Base-by-base conservation (phyloP, 371 early-diverging fungal genomes). In the Mucor lusitanicus region DNA sequence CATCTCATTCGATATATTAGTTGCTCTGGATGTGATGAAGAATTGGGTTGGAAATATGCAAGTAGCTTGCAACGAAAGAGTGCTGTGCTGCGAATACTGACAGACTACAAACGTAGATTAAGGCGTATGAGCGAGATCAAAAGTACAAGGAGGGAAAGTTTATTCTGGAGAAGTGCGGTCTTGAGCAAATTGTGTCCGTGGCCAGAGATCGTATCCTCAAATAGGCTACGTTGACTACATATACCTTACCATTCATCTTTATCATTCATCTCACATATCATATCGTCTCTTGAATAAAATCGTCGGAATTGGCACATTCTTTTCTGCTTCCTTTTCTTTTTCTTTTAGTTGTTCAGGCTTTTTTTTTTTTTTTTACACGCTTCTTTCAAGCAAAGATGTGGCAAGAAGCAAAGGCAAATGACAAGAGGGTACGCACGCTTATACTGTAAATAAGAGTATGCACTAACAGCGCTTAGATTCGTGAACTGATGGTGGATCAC, bases 111-210 rank as follows among this genome's bases (percentile, higher is more conserved):
- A 57, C n/a, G 57, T 48, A 83, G 85, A 71, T 82, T 37, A 80
- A 85, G 53, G 90, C 92, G 11, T 88, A 78, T 63, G 86, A 86
- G 64, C 71, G 75, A 28, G 67, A 78, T 0, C 86, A 92, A 67
- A 88, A 82, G 63, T 92, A 90, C 80, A 92, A 92, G 74, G 91
- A 92, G 67, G 91, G 90, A 21, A 87, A 83, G 70, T 90, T 83
- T 71, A 87, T 92, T 39, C 73, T 92, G 13, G 87, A 85, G 53
- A 74, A 74, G 58, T 21, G 33, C 15, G 21, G 23, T 0, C 46
- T 68, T 53, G 53, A 53, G 23, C 21, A 27, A 25, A 53, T 25
- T 3, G 15, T 53, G 53, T 15, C 23, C 2, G 15, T 9, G 9
- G 23, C 27, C 15, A 27, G 27, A 53, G 53, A 53, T 5, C 27